Conservation (phyloP, 2,329 filamentous ascomycete species). For the Penicillium frequentans region DNA sequence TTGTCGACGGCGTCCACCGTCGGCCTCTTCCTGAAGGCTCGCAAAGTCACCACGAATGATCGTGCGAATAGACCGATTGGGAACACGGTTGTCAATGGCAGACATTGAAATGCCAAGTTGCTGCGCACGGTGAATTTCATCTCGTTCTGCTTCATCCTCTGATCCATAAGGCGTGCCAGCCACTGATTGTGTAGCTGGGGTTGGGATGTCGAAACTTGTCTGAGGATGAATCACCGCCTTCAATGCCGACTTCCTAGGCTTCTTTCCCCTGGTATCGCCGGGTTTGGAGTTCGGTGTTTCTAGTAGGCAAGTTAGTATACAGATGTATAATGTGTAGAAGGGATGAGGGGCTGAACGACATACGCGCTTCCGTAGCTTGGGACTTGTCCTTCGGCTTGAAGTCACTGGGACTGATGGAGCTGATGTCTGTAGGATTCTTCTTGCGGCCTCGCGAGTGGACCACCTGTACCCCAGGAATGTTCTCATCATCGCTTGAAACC, state of each 20-base stretch:
- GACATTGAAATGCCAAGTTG: conserved; percentile 80
- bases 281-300: conserved; percentile 11
- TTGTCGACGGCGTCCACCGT: conserved; percentile 74
- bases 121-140: conserved; percentile 84
- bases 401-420: conserved; percentile 26
- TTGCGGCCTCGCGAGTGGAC: conserved; percentile 24
- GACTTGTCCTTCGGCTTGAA: conserved; percentile 47
- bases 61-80: conserved; percentile 81
- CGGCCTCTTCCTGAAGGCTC: conserved; percentile 69
- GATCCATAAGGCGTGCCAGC: conserved; percentile 68
- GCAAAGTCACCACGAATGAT: conserved; percentile 85
- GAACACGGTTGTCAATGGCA: conserved; percentile 69
- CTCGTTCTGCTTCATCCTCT: conserved; percentile 80
- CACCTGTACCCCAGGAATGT: conserved; percentile 32
- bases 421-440: conserved; percentile 30
- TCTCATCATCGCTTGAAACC: conserved; percentile 62
- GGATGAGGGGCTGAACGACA: conserved; percentile 2
- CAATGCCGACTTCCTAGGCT: conserved; percentile 33
- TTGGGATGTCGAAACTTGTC: conserved; percentile 73
- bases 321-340: not conserved
- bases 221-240: conserved; percentile 69
- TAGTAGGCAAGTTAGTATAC: conserved; percentile 5
- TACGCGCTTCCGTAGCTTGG: conserved; percentile 77
- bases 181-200: conserved; percentile 56
- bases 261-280: conserved; percentile 42